phyloP scores from a whole-genome alignment of 2,329 filamentous ascomycete genomes.

The Ophiostoma himal-ulmi region DNA sequence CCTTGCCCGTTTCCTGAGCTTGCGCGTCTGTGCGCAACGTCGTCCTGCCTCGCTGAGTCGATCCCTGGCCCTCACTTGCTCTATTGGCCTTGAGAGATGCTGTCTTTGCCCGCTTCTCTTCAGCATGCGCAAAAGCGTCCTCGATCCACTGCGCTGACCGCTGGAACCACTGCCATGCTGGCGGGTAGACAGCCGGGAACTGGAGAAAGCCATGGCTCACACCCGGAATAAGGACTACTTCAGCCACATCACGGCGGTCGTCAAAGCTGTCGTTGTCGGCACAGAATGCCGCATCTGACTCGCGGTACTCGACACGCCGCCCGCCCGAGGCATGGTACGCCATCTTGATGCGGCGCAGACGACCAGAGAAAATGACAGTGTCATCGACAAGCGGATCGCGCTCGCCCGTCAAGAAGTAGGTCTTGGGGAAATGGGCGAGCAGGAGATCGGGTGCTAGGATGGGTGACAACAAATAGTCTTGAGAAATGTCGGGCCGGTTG shows the following conservation, averaged over 20 bases:
- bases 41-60: not conserved
- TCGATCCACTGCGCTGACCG: conserved; percentile 76
- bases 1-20: not conserved
- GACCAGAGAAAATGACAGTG: conserved; percentile 89
- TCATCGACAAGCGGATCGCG: conserved; percentile 94
- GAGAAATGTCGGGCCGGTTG: conserved; percentile 84
- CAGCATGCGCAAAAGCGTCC: conserved; percentile 59
- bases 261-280: conserved; percentile 49
- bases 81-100: not conserved
- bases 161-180: conserved; percentile 82
- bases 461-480: conserved; percentile 85
- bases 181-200: conserved; percentile 80
- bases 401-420: conserved; percentile 89
- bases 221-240: conserved; percentile 79
- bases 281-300: conserved; percentile 38
- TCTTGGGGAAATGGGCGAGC: conserved; percentile 83
- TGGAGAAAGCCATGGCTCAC: conserved; percentile 92
- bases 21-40: not conserved
- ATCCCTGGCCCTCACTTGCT: not conserved
- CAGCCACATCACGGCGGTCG: conserved; percentile 59
- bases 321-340: conserved; percentile 45
- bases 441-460: conserved; percentile 81
- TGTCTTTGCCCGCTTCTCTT: conserved; percentile 26
- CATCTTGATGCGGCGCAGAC: conserved; percentile 73
- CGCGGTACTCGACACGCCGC: conserved; percentile 46